Percentiles rank a stretch among this genome's conserved stretches.
These are phyloP conservation scores for Trifolium dubium DNA, from an alignment of 306 rosid species.

Conservation along the genomic window DNA sequence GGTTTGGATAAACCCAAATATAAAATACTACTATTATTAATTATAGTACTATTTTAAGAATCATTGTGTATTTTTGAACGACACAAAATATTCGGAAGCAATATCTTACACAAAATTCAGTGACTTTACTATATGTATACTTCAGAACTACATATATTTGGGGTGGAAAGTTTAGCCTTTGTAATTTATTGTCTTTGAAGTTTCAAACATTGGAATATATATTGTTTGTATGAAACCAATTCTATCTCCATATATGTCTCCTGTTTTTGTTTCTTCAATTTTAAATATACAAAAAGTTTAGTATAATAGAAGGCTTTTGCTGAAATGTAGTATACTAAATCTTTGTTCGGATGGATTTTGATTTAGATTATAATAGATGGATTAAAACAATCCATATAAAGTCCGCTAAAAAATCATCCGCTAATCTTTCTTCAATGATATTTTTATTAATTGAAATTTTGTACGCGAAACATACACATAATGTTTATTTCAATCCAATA, in stretches of 20 bases:
- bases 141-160: background rate
- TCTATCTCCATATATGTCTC: too few species aligned
- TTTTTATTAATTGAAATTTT: conserved; percentile 13
- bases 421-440: background rate
- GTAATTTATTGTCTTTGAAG: background rate
- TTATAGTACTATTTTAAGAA: background rate
- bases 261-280: background rate
- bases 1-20: background rate
- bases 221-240: too few species aligned
- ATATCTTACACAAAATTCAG: background rate
- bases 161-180: background rate
- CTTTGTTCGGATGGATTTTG: too few species aligned
- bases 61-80: background rate
- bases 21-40: background rate
- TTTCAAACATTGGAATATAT: conserved; percentile 2
- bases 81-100: background rate
- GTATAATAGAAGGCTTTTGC: too few species aligned
- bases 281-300: too few species aligned
- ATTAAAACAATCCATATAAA: background rate
- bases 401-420: background rate
- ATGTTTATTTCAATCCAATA: background rate
- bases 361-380: background rate
- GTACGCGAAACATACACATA: background rate
- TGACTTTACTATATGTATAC: too few species aligned
- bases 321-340: too few species aligned